These are phyloP conservation scores for Myxozyma melibiosi DNA, from an alignment of 805 yeast genomes.

Conservation along the genomic window DNA sequence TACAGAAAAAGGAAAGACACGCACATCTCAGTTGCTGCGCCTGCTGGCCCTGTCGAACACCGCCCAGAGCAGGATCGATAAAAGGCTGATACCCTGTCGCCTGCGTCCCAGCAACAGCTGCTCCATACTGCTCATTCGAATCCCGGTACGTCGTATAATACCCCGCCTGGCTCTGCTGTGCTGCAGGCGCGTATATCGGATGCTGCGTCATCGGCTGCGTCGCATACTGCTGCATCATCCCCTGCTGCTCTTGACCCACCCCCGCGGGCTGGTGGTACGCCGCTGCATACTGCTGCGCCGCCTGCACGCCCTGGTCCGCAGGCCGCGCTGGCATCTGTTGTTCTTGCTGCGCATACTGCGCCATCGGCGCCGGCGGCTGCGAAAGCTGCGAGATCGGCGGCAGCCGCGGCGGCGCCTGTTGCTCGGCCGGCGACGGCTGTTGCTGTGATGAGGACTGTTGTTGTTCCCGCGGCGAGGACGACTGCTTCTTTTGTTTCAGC, in stretches of 20 bases:
- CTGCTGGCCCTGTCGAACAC: constrained; percentile 7
- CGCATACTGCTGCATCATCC: background rate
- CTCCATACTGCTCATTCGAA: constrained; percentile 7
- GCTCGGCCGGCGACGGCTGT: background rate
- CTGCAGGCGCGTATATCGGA: background rate
- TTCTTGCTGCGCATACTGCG: constrained; percentile 1
- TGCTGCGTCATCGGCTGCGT: background rate
- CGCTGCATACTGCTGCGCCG: background rate
- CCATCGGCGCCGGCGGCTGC: constrained; percentile 7
- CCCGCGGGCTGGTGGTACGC: background rate
- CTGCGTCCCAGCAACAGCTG: background rate
- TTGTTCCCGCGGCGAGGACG: background rate
- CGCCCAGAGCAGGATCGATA: constrained; percentile 26
- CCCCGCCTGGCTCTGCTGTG: background rate
- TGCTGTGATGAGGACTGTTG: background rate
- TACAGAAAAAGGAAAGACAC: background rate
- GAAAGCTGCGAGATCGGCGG: constrained; percentile 29
- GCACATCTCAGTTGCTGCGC: constrained; percentile 15
- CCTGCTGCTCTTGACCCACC: background rate
- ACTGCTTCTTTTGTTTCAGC: background rate
- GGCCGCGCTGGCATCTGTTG: background rate
- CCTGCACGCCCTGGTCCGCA: background rate
- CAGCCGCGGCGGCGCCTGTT: constrained; percentile 1
- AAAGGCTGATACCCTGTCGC: constrained; percentile 13
- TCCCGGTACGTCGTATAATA: constrained; percentile 11